Evolutionary conservation across 352 stramenopile species (phyloP).

Genomic region (Globisporangium parvum): DNA sequence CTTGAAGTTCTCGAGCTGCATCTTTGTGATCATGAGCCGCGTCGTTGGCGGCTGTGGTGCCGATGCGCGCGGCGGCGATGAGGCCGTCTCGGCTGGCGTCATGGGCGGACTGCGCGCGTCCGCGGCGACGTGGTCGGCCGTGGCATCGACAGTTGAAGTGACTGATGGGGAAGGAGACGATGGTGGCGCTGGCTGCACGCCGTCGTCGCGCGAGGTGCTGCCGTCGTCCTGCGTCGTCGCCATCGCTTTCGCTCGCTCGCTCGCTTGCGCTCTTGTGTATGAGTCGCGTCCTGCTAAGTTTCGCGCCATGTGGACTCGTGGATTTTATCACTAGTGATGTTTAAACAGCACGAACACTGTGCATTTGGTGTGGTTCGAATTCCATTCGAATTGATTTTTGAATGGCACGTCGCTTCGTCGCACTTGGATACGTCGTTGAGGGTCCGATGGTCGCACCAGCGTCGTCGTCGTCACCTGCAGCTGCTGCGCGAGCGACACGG

Average conservation of each 20-base stretch:
- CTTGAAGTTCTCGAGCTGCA: constrained; percentile 99
- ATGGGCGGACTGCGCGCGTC: not conserved
- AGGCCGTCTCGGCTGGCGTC: not conserved
- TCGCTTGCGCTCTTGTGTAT: not conserved
- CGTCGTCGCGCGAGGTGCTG: not conserved
- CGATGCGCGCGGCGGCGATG: not conserved
- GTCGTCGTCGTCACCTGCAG: not conserved
- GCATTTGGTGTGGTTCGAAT: not conserved
- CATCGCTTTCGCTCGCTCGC: not conserved
- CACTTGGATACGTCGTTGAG: no score
- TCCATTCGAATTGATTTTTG: not conserved
- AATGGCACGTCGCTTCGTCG: no score
- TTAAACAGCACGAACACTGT: not conserved
- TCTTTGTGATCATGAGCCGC: constrained; percentile 96
- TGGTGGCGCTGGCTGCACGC: no score
- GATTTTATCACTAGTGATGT: not conserved
- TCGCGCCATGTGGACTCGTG: not conserved
- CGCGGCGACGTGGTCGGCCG: no score
- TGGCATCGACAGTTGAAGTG: not conserved
- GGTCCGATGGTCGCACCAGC: not conserved
- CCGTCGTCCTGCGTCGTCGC: not conserved
- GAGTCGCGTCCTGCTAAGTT: no score
- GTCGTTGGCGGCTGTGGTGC: constrained; percentile 22
- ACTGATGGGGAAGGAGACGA: not conserved
- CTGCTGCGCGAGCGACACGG: not conserved